phyloP scores from a whole-genome alignment of 208 protist genomes.

The Crithidia brevicula region DNA sequence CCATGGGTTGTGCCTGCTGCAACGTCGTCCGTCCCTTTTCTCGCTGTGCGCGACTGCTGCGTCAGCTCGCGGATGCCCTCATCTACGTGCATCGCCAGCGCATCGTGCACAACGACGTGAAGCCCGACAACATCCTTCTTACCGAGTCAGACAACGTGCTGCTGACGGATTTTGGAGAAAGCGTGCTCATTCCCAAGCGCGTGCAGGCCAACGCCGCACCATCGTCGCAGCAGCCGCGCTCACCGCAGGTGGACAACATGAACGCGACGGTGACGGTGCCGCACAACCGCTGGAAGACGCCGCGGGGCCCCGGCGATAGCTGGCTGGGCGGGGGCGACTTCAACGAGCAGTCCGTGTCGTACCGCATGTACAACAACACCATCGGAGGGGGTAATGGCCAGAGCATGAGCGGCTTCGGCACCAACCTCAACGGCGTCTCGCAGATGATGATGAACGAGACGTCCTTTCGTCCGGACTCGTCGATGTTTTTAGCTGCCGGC shows the following conservation, averaged over 20 bases:
- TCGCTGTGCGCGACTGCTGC: conserved; percentile 31
- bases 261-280: conserved; percentile 25
- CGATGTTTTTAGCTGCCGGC: conserved; percentile 44
- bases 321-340: conserved; percentile 11
- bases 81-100: conserved; percentile 68
- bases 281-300: conserved; percentile 31
- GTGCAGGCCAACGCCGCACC: neutral
- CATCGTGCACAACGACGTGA: conserved; percentile 90
- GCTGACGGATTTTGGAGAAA: conserved; percentile 85
- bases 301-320: conserved; percentile 19
- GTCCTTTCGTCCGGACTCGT: conserved; percentile 42
- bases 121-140: conserved; percentile 87
- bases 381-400: neutral
- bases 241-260: conserved; percentile 1
- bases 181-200: conserved; percentile 39
- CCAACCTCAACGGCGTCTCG: conserved; percentile 9
- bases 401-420: too few species aligned
- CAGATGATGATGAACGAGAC: conserved; percentile 20
- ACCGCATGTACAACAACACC: neutral
- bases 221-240: neutral
- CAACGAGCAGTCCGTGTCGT: conserved; percentile 10
- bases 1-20: conserved; percentile 20
- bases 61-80: conserved; percentile 72
- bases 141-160: conserved; percentile 68
- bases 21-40: conserved; percentile 47